phyloP scores from a whole-genome alignment of 176 grass and related monocot genomes.

The Guadua angustifolia region DNA sequence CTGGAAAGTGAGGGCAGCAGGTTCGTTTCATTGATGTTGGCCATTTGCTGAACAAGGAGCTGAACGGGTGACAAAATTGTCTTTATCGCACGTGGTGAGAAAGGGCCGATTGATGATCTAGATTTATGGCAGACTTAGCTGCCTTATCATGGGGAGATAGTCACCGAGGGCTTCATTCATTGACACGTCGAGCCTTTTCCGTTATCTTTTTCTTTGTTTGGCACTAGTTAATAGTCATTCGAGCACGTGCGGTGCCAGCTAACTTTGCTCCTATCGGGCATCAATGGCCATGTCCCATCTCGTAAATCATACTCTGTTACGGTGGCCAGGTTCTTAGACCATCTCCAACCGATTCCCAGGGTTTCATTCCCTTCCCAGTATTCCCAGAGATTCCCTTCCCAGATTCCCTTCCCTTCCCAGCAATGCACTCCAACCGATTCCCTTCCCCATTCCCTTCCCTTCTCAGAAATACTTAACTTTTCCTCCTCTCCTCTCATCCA shows the following conservation, averaged over 20 bases:
- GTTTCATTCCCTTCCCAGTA: too few species aligned
- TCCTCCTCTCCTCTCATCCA: too few species aligned
- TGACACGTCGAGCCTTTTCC: background rate
- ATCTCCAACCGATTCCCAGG: too few species aligned
- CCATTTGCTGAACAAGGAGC: background rate
- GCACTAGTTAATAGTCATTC: background rate
- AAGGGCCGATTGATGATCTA: background rate
- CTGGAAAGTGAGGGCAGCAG: background rate
- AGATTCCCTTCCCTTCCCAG: too few species aligned
- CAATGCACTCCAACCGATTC: too few species aligned
- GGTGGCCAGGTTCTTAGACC: background rate
- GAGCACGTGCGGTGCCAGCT: slow-evolving; percentile 2
- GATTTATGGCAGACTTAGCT: background rate
- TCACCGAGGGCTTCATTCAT: background rate
- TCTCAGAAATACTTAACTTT: too few species aligned
- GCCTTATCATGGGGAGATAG: background rate
- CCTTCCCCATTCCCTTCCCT: too few species aligned
- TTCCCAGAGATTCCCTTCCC: too few species aligned
- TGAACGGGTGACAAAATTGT: too few species aligned
- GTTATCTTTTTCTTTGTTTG: background rate
- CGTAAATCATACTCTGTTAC: background rate
- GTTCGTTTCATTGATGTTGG: background rate
- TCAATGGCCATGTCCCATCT: background rate
- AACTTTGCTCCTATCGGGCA: background rate
- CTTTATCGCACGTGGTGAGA: background rate